Evolutionary conservation across 768 basidiomycete genomes (phyloP).

Genomic region (Piloderma croceum): DNA sequence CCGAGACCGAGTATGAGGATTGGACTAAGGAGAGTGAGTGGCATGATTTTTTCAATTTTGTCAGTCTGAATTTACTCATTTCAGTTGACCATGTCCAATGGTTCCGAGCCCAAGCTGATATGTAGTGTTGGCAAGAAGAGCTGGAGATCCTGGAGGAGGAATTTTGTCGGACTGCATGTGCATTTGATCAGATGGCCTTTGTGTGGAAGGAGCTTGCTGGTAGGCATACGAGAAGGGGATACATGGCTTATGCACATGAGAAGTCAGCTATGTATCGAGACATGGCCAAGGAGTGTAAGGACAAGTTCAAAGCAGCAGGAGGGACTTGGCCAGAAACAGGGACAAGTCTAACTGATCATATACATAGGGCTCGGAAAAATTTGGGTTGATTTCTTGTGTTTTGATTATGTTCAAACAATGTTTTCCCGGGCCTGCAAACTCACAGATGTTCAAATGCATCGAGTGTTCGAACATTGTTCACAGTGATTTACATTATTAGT

Average conservation of each 20-base stretch:
- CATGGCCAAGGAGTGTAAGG: conserved; percentile 5
- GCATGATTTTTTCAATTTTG: background rate
- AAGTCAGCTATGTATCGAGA: conserved; percentile 5
- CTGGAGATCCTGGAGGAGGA: conserved; percentile 15
- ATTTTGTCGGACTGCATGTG: too few relatives aligned
- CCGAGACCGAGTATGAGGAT: conserved; percentile 5
- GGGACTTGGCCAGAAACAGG: conserved; percentile 8
- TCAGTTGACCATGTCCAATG: conserved; percentile 13
- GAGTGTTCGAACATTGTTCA: too few relatives aligned
- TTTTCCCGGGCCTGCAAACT: too few relatives aligned
- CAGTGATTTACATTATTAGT: too few relatives aligned
- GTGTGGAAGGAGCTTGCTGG: conserved; percentile 2
- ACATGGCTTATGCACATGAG: conserved; percentile 9
- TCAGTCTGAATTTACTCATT: background rate
- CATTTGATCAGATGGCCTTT: too few relatives aligned
- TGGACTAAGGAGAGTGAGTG: conserved; percentile 7
- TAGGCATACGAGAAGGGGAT: conserved; percentile 1
- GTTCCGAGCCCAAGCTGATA: conserved; percentile 11
- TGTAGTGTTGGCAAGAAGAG: conserved; percentile 13
- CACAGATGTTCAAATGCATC: too few relatives aligned
- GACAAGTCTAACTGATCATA: conserved; percentile 3
- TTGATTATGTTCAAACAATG: too few relatives aligned
- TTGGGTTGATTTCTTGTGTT: too few relatives aligned
- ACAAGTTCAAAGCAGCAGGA: conserved; percentile 4
- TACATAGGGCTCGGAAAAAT: too few relatives aligned